Evolutionary conservation across 495 filamentous ascomycete genomes (phyloP).

Genomic region (Trichoderma orchidacearum): DNA sequence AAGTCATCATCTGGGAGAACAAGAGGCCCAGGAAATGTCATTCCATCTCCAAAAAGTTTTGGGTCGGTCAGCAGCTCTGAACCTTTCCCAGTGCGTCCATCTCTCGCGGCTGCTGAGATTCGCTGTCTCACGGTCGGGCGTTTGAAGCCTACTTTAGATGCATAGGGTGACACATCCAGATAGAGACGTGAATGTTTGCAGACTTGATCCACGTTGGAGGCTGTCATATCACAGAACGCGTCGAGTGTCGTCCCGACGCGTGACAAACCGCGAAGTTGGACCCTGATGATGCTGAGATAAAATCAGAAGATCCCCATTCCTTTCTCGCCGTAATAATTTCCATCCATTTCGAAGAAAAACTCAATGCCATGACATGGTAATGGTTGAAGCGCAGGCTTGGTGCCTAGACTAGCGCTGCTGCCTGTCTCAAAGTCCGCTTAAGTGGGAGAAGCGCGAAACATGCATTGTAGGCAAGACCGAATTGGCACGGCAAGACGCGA

Average conservation of each 20-base stretch:
- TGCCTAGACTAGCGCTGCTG: neutral
- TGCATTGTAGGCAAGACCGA: too few species aligned
- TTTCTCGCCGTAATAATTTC: too few species aligned
- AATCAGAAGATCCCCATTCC: too few species aligned
- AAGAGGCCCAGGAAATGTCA: conserved; percentile 44
- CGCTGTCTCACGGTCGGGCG: conserved; percentile 12
- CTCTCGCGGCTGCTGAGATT: conserved; percentile 13
- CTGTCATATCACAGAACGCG: neutral
- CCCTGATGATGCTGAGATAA: neutral
- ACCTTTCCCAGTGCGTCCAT: conserved; percentile 7
- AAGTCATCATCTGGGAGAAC: conserved; percentile 49
- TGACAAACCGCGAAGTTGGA: neutral
- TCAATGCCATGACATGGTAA: too few species aligned
- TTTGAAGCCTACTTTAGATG: conserved; percentile 11
- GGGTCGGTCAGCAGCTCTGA: conserved; percentile 1
- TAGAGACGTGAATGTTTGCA: conserved; percentile 15
- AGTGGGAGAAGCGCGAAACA: too few species aligned
- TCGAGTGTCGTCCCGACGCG: neutral
- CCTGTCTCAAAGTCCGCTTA: neutral
- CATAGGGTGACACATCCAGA: conserved; percentile 18
- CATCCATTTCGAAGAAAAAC: too few species aligned
- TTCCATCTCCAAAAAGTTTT: conserved; percentile 5
- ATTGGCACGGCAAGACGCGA: too few species aligned
- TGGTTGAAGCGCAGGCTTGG: neutral
- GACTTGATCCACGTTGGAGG: neutral